A percentile compares a stretch with the other conserved stretches of the same genome.
These are phyloP conservation scores for Lecanicillium sp. DNA, from an alignment of 2,329 filamentous ascomycete genomes.

Conservation along the genomic window DNA sequence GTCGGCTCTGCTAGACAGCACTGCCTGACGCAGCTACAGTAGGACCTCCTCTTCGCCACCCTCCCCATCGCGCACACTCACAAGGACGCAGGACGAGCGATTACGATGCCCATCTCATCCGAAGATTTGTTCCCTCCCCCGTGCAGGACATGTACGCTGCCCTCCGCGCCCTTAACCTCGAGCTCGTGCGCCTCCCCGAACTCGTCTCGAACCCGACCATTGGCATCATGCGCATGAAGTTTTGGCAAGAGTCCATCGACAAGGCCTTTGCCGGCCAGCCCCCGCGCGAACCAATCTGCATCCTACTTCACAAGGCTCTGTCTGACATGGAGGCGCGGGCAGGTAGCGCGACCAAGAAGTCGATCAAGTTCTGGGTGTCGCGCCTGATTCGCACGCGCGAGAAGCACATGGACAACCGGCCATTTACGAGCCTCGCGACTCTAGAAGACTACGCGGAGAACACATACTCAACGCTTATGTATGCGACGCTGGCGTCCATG, in stretches of 20 bases:
- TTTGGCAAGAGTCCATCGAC: slow-evolving; percentile 83
- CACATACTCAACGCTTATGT: slow-evolving; percentile 89
- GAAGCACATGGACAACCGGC: slow-evolving; percentile 75
- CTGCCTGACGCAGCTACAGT: slow-evolving; percentile 49
- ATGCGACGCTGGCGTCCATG: slow-evolving; percentile 74
- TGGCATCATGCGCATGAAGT: slow-evolving; percentile 84
- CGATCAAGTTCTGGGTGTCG: slow-evolving; percentile 66
- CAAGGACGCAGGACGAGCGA: slow-evolving; percentile 64
- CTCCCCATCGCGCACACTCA: neutral
- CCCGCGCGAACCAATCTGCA: slow-evolving; percentile 84
- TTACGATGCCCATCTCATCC: slow-evolving; percentile 78
- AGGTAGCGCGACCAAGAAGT: slow-evolving; percentile 36
- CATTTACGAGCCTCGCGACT: slow-evolving; percentile 65
- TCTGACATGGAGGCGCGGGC: slow-evolving; percentile 48
- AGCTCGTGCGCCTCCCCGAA: slow-evolving; percentile 84
- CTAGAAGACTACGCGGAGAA: slow-evolving; percentile 89
- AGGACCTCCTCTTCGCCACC: slow-evolving; percentile 16
- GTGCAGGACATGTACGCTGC: slow-evolving; percentile 81
- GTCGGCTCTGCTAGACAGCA: slow-evolving; percentile 48
- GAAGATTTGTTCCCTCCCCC: slow-evolving; percentile 72
- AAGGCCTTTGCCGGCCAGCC: slow-evolving; percentile 71
- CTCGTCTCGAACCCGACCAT: slow-evolving; percentile 83
- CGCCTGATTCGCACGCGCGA: slow-evolving; percentile 77
- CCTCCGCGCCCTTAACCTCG: slow-evolving; percentile 86
- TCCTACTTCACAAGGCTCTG: slow-evolving; percentile 71